These are phyloP conservation scores for Canariomyces notabilis DNA, from an alignment of 2,329 filamentous ascomycete genomes.

Conservation along the genomic window DNA sequence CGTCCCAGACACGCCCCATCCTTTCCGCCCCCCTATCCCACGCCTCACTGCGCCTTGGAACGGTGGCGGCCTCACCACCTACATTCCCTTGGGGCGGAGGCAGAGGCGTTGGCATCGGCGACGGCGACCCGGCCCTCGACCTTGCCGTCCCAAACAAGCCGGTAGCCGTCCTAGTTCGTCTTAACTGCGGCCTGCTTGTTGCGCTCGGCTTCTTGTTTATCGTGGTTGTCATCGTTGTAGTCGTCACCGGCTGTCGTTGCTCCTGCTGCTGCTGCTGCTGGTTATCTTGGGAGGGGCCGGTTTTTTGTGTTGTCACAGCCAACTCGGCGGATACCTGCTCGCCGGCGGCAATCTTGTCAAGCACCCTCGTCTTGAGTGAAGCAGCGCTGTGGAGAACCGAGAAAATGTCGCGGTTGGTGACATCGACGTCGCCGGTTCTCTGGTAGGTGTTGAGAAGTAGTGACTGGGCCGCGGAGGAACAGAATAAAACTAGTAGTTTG, in stretches of 20 bases:
- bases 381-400: slow-evolving; percentile 41
- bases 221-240: too few relatives aligned
- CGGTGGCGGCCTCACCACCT: not conserved
- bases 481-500: slow-evolving; percentile 31
- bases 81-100: not conserved
- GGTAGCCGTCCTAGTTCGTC: not conserved
- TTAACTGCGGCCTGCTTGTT: not conserved
- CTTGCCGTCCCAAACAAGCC: too few relatives aligned
- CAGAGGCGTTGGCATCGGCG: too few relatives aligned
- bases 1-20: slow-evolving; percentile 15
- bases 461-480: slow-evolving; percentile 40
- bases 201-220: too few relatives aligned
- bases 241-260: not conserved
- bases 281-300: not conserved
- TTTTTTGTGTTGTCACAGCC: not conserved
- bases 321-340: slow-evolving; percentile 9
- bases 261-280: not conserved
- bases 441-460: slow-evolving; percentile 25
- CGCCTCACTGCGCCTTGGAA: slow-evolving; percentile 21
- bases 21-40: slow-evolving; percentile 18
- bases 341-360: slow-evolving; percentile 31
- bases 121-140: too few relatives aligned
- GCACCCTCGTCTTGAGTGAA: slow-evolving; percentile 40
- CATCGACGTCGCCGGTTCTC: slow-evolving; percentile 26
- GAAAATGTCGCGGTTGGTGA: slow-evolving; percentile 49